These are phyloP conservation scores for Rhizophora apiculata DNA, from an alignment of 345 rosid genomes.

Conservation along the genomic window DNA sequence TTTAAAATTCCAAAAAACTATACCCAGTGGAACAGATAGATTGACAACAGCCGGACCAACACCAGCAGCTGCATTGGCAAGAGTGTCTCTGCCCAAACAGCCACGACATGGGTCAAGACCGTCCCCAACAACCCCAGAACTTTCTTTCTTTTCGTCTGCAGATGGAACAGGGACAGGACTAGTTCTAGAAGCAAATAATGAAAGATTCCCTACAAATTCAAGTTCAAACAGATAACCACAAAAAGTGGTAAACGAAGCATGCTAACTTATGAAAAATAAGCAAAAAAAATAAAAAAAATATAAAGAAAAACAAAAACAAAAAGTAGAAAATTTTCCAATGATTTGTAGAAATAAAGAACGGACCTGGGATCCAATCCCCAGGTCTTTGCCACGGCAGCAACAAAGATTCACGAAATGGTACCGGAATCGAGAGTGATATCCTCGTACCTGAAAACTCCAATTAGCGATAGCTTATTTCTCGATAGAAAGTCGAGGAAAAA, in stretches of 20 bases:
- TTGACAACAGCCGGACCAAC: slow-evolving; percentile 87
- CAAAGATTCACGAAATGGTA: slow-evolving; percentile 26
- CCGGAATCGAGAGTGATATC: slow-evolving; percentile 41
- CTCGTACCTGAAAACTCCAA: slow-evolving; percentile 28
- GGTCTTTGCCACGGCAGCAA: slow-evolving; percentile 27
- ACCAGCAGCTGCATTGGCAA: slow-evolving; percentile 85
- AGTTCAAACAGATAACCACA: not conserved
- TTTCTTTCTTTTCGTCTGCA: slow-evolving; percentile 24
- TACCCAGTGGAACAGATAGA: slow-evolving; percentile 72
- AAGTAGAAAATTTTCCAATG: slow-evolving; percentile 32
- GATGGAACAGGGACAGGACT: slow-evolving; percentile 43
- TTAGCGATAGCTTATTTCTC: not conserved
- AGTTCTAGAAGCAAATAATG: slow-evolving; percentile 39
- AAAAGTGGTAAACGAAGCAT: not conserved
- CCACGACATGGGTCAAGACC: slow-evolving; percentile 38
- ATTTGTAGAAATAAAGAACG: slow-evolving; percentile 26
- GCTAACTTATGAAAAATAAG: not conserved
- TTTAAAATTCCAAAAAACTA: slow-evolving; percentile 5
- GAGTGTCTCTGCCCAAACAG: slow-evolving; percentile 67
- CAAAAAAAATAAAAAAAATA: slow-evolving; percentile 4
- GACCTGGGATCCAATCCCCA: slow-evolving; percentile 2
- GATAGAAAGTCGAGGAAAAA: not conserved
- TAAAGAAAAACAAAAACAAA: slow-evolving; percentile 21
- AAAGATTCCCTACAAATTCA: slow-evolving; percentile 37
- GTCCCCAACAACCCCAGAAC: slow-evolving; percentile 35